Conservation (phyloP, 2,329 filamentous ascomycete species). For the Pezicula neosporulosa region DNA sequence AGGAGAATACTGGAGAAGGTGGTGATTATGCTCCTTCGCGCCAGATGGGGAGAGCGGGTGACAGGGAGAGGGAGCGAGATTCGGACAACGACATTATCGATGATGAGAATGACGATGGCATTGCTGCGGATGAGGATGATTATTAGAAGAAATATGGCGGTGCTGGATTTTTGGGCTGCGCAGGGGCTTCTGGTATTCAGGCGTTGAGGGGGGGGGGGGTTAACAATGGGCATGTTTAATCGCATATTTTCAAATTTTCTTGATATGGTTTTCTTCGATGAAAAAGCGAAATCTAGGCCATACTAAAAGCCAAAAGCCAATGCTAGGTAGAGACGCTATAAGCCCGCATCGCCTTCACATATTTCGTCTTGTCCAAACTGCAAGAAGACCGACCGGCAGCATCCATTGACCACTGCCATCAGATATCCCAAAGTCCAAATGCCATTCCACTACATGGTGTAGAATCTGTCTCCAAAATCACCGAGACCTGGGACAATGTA, state of each 20-base stretch:
- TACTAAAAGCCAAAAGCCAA: not conserved
- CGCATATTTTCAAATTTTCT: not conserved
- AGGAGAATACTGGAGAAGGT: constrained; percentile 46
- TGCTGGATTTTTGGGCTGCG: not conserved
- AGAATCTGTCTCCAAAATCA: constrained; percentile 94
- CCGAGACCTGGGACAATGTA: constrained; percentile 94
- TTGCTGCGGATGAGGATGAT: constrained; percentile 49
- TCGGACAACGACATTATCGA: constrained; percentile 29
- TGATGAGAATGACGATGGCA: constrained; percentile 47
- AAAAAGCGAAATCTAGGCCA: not conserved
- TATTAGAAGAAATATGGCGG: constrained; percentile 32
- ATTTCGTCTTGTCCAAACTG: not conserved
- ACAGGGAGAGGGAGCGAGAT: constrained; percentile 24
- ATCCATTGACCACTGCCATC: too few species aligned
- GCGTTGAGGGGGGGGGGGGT: constrained; percentile 10
- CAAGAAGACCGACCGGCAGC: too few species aligned
- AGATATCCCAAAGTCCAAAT: not conserved
- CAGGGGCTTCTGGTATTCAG: constrained; percentile 2
- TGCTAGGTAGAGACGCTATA: not conserved
- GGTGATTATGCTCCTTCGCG: constrained; percentile 19
- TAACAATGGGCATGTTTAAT: not conserved
- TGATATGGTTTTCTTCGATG: not conserved
- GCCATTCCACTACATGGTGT: constrained; percentile 64
- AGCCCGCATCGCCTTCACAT: too few species aligned
- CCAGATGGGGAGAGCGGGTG: constrained; percentile 12